Evolutionary conservation across 2,329 filamentous ascomycete genomes (phyloP), one percentile per base, ranked within the genome.

Genomic region (Stagonosporopsis chrysanthemi): DNA sequence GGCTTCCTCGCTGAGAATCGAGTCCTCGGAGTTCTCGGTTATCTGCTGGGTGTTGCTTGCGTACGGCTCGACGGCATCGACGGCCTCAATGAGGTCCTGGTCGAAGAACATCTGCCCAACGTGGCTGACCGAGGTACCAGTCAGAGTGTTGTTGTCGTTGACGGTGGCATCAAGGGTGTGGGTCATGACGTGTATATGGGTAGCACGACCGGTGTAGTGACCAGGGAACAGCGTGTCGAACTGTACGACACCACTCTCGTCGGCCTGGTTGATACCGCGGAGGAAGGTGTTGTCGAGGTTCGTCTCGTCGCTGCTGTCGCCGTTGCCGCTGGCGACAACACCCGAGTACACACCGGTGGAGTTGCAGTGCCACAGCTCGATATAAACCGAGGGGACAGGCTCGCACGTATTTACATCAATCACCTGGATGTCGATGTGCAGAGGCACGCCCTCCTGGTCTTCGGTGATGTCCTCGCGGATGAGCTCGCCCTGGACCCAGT

Each of bases 71-170:
- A 73, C 74, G 2, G 70, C 66, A 60, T 86, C 82, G 41, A 88
- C 84, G 24, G 76, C 63, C 23, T 69, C 62, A 65, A 85, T 81
- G 3, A 89, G 81, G 57, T 79, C 77, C 71, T 88, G 83, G 71
- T 89, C 86, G 60, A 86, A 88, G 80, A 86, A 89, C 43, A 86
- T 65, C 70, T 90, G 87, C 17, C 86, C 86, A 41, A 89, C 80
- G 75, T 89, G 86, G 24, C 82, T 80, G 52, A 84, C 79, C 42
- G 73, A 75, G 6, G 78, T 77, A 58, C 79, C 82, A 26, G 75
- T 72, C 58, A 84, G 77, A 45, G 83, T 83, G 48, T 81, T 82
- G 67, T 82, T 85, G 43, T 75, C 58, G 39, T 78, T 74, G 5
- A 78, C 53, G 50, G 72, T 75, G 15, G 64, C 67, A 55, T 73